Evolutionary conservation across 129 eudicot species (phyloP).

Genomic region (Kitagawia praeruptora): DNA sequence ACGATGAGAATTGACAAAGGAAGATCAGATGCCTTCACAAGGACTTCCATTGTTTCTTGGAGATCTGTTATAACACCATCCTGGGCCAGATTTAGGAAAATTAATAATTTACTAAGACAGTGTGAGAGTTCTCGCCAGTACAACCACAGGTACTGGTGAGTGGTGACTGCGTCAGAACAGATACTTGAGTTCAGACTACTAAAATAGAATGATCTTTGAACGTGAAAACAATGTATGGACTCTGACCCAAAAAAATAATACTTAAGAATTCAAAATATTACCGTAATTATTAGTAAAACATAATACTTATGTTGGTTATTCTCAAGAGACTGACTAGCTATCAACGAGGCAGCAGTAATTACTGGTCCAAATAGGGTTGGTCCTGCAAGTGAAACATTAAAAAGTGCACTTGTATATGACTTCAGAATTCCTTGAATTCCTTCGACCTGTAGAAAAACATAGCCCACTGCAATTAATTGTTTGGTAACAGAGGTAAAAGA

Average conservation of each 20-base stretch:
- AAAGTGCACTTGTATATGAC: slow-evolving; percentile 75
- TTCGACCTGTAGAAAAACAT: slow-evolving; percentile 56
- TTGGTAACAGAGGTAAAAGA: background rate
- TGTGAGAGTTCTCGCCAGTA: background rate
- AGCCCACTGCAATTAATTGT: background rate
- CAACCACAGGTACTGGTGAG: background rate
- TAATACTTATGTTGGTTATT: slow-evolving; percentile 61
- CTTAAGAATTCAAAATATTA: slow-evolving; percentile 15
- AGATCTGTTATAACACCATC: slow-evolving; percentile 98
- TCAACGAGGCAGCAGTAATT: slow-evolving; percentile 55
- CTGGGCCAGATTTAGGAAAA: slow-evolving; percentile 26
- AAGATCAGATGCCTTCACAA: slow-evolving; percentile 88
- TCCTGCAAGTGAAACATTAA: slow-evolving; percentile 90
- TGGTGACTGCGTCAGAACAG: background rate
- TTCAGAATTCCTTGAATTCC: slow-evolving; percentile 87
- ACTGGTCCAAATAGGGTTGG: slow-evolving; percentile 95
- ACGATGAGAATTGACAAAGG: slow-evolving; percentile 92
- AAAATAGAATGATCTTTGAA: background rate
- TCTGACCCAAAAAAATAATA: background rate
- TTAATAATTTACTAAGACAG: background rate
- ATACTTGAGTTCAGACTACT: background rate
- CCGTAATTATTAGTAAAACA: slow-evolving; percentile 86
- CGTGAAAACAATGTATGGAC: background rate
- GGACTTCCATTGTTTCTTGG: slow-evolving; percentile 95
- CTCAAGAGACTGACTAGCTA: slow-evolving; percentile 66